Evolutionary conservation across 805 yeast genomes (phyloP).

Genomic region (Zygosaccharomyces siamensis): DNA sequence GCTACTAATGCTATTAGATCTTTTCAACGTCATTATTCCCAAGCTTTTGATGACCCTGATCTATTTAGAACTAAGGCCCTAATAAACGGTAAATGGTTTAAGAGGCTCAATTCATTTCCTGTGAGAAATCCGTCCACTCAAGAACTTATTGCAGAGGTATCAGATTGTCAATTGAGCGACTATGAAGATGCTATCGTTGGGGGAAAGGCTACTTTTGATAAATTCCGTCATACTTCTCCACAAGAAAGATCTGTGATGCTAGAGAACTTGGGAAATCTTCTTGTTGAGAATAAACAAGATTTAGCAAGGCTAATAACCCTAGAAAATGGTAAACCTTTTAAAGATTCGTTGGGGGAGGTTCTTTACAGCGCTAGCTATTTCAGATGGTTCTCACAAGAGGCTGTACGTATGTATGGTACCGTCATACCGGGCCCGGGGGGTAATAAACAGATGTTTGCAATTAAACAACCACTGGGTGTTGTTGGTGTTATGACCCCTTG

Average conservation of each 20-base stretch:
- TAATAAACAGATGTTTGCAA: constrained; percentile 53
- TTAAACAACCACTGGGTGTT: constrained; percentile 81
- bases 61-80: constrained; percentile 48
- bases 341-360: constrained; percentile 71
- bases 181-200: constrained; percentile 81
- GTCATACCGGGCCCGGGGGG: constrained; percentile 55
- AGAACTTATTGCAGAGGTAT: constrained; percentile 59
- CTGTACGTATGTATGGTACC: constrained; percentile 61
- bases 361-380: constrained; percentile 62
- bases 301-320: constrained; percentile 78
- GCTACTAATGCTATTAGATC: background rate
- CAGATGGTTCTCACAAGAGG: constrained; percentile 80
- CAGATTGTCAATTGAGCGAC: constrained; percentile 65
- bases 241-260: constrained; percentile 56
- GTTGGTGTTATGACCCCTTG: constrained; percentile 87
- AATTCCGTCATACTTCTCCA: constrained; percentile 66
- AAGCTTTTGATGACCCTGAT: constrained; percentile 38
- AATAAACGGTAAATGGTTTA: constrained; percentile 68
- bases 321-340: constrained; percentile 83
- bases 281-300: constrained; percentile 68
- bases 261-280: constrained; percentile 67
- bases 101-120: constrained; percentile 53
- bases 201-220: constrained; percentile 69
- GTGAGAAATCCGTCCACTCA: constrained; percentile 67
- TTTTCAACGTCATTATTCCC: constrained; percentile 7